Percentiles rank a stretch among this genome's conserved stretches.
Conservation (phyloP, 495 filamentous ascomycete species). For the Thermothielavioides terrestris region DNA sequence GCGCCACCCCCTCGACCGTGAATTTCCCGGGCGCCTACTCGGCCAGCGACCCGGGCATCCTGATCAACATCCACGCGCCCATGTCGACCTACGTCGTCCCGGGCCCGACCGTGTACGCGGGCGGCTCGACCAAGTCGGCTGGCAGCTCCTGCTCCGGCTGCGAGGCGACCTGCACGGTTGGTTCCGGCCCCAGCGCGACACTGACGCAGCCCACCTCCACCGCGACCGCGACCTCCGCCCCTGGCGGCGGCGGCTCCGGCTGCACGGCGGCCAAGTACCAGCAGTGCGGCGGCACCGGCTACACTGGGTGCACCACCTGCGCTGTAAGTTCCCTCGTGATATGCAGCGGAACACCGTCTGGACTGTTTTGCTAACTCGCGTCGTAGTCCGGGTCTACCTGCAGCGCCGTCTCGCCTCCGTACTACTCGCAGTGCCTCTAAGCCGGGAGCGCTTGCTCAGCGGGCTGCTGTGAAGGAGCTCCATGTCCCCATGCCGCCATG, state of each 20-base stretch:
- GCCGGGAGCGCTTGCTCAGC: too few relatives aligned
- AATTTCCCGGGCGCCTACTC: conserved; percentile 42
- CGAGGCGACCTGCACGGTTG: conserved; percentile 32
- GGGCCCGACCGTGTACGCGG: conserved; percentile 34
- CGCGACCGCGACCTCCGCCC: conserved; percentile 10
- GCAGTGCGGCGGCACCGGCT: conserved; percentile 42
- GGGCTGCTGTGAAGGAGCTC: too few relatives aligned
- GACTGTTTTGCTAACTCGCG: neutral
- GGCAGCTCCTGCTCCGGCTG: conserved; percentile 32
- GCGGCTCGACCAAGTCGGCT: conserved; percentile 29
- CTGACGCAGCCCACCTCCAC: conserved; percentile 7
- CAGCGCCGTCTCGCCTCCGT: conserved; percentile 20
- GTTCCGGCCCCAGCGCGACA: conserved; percentile 22
- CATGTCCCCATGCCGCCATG: too few relatives aligned
- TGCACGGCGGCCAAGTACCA: conserved; percentile 31
- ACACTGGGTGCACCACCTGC: conserved; percentile 36
- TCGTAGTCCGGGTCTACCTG: conserved; percentile 19
- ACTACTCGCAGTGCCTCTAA: conserved; percentile 35
- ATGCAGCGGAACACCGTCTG: too few relatives aligned
- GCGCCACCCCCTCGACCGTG: conserved; percentile 31
- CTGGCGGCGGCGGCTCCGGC: conserved; percentile 16
- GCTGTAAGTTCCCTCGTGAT: conserved; percentile 33
- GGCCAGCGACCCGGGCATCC: conserved; percentile 40
- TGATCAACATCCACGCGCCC: conserved; percentile 40
- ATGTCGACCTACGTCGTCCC: conserved; percentile 31